These are phyloP conservation scores for Onygena corvina DNA, from an alignment of 2,329 filamentous ascomycete genomes.

Conservation along the genomic window DNA sequence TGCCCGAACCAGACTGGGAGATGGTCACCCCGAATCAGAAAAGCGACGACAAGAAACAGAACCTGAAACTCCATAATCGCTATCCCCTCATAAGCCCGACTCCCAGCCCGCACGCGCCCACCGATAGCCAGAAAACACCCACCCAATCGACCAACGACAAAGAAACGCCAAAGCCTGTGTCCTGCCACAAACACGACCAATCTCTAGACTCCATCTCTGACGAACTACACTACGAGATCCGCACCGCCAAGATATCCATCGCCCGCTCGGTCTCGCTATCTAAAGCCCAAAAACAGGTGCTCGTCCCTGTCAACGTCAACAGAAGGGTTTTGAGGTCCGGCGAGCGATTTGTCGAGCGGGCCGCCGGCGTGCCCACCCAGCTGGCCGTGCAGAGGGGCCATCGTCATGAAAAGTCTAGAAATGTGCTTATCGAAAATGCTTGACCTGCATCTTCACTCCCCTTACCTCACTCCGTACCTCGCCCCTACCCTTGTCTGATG, in stretches of 20 bases:
- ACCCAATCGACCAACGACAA: too few species aligned
- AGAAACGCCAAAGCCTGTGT: too few species aligned
- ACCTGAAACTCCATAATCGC: not conserved
- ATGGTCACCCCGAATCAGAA: constrained; percentile 13
- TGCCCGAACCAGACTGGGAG: constrained; percentile 14
- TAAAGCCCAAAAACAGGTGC: constrained; percentile 25
- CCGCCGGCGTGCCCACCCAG: constrained; percentile 19
- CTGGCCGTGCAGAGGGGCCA: constrained; percentile 21
- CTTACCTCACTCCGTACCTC: not conserved
- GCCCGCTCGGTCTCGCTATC: constrained; percentile 31
- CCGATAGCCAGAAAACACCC: too few species aligned
- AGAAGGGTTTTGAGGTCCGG: constrained; percentile 17
- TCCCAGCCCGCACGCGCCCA: too few species aligned
- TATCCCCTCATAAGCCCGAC: not conserved
- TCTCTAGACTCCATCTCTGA: constrained; percentile 12
- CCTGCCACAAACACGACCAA: constrained; percentile 10
- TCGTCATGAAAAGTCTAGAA: constrained; percentile 14
- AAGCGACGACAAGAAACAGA: not conserved
- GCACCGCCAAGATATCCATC: constrained; percentile 27
- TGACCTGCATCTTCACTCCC: not conserved
- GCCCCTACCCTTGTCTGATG: not conserved
- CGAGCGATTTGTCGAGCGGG: constrained; percentile 23
- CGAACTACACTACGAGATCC: constrained; percentile 8
- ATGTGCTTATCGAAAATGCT: constrained; percentile 16
- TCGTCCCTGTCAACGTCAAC: constrained; percentile 26